Base-by-base conservation (phyloP, 2,329 filamentous ascomycete genomes). In the Rhynchosporium secalis region DNA sequence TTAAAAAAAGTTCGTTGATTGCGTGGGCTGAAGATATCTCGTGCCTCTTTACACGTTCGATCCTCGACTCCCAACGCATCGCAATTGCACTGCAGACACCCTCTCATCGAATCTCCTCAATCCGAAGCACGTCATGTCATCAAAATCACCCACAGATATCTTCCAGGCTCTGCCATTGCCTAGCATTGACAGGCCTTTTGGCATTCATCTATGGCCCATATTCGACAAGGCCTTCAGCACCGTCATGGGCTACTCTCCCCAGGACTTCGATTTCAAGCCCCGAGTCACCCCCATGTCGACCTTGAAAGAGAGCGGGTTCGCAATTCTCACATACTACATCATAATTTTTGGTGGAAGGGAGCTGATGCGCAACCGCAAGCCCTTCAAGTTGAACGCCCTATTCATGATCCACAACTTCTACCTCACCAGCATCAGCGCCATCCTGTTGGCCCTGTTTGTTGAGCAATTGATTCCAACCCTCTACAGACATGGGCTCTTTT, bases 351-450 rank as follows among this genome's bases (percentile, higher is more conserved):
- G 93, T 67, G 95, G 94, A 64, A 86, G 94, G 68, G 91, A 96
- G 78, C 76, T 92, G 72, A 98, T 99, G 95, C 91, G 91, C 79
- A 88, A 90, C 73, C 86, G 91, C 67, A 83, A 88, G 75, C 83
- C 94, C 28, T 89, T 95, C 80, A 91, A 96, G 83, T 85, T 98
- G 74, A 95, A 91, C 81, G 81, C 84, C 15, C 81, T 95, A 63
- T 98, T 98, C 83, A 90, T 96, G 80, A 84, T 97, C 75, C 94
- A 99, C 86, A 99, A 99, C 84, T 89, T 98, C 73, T 87, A 93
- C 80, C 82, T 99, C 74, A 98, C 94, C 54, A 80, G 85, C 69
- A 91, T 97, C 80, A 96, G 91, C 76, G 89, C 80, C 64, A 81
- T 86, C 57, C 84, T 99, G 58, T 78, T 99, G 73, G 88, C 82